A percentile compares a stretch with the other conserved stretches of the same genome.
phyloP scores from a whole-genome alignment of 2,329 filamentous ascomycete genomes.

The Mycosphaerella arachidis region DNA sequence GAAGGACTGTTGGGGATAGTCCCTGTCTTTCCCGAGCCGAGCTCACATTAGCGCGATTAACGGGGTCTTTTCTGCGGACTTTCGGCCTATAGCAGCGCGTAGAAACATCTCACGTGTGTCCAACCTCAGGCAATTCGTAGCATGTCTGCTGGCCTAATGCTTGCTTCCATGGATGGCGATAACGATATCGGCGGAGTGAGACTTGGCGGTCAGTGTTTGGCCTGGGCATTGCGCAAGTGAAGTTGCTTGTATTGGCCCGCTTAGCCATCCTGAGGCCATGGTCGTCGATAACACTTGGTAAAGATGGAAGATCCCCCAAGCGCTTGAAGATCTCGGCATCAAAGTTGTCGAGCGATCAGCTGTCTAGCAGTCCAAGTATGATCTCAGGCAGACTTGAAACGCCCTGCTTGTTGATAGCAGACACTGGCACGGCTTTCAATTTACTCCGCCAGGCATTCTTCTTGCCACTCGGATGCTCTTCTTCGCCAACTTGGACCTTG shows the following conservation, averaged over 20 bases:
- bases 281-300: not conserved
- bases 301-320: not conserved
- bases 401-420: conserved; percentile 82
- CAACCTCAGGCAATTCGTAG: not conserved
- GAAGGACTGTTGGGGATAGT: conserved; percentile 2
- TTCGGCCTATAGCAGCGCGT: not conserved
- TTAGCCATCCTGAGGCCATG: too few species aligned
- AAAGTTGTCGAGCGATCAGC: conserved; percentile 3
- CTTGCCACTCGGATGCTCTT: conserved; percentile 67
- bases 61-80: not conserved
- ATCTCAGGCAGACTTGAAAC: conserved; percentile 70
- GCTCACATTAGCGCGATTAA: not conserved
- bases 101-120: not conserved
- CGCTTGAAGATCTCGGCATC: not conserved
- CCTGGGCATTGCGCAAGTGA: not conserved
- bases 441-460: conserved; percentile 57
- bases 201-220: not conserved
- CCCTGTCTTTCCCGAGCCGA: not conserved
- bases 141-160: not conserved
- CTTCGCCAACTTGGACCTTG: conserved; percentile 57
- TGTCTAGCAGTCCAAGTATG: conserved; percentile 63
- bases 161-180: not conserved
- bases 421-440: conserved; percentile 71
- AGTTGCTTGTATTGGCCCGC: not conserved
- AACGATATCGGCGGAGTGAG: not conserved